Evolutionary conservation across 2,329 filamentous ascomycete species (phyloP).

Genomic region (Orbilia brochopaga): DNA sequence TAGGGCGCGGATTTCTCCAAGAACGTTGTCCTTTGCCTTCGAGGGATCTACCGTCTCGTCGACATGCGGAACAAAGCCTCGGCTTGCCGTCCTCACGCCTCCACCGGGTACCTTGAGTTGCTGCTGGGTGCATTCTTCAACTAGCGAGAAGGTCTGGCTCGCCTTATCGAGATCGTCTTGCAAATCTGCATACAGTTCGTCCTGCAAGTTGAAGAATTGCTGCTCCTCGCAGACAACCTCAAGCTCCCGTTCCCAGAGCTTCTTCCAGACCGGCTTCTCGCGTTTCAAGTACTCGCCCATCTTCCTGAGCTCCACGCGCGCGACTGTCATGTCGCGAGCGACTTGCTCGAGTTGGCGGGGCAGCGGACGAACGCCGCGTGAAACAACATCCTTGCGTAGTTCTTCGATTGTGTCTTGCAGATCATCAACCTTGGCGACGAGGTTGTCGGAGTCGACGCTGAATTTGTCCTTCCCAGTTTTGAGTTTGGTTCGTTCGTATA

Average conservation of each 20-base stretch:
- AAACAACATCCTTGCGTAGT: conserved; percentile 93
- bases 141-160: conserved; percentile 86
- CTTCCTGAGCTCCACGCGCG: conserved; percentile 86
- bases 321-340: conserved; percentile 80
- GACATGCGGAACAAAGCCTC: conserved; percentile 58
- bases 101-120: conserved; percentile 74
- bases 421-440: conserved; percentile 92
- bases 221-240: conserved; percentile 95
- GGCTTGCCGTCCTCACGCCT: conserved; percentile 63
- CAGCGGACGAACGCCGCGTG: conserved; percentile 85
- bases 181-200: conserved; percentile 89
- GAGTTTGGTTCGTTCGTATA: conserved; percentile 66
- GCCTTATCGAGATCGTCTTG: conserved; percentile 96
- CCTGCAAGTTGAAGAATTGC: conserved; percentile 92
- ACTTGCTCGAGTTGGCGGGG: conserved; percentile 88
- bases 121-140: conserved; percentile 98
- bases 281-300: conserved; percentile 89
- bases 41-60: conserved; percentile 70
- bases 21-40: conserved; percentile 85
- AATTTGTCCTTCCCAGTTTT: conserved; percentile 85
- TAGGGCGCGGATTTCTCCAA: conserved; percentile 90
- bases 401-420: conserved; percentile 97
- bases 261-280: conserved; percentile 97
- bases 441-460: conserved; percentile 82
- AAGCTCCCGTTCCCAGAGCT: conserved; percentile 98